Conservation (phyloP, 1,284 basidiomycete genomes). For the Ceratobasidium sp. region DNA sequence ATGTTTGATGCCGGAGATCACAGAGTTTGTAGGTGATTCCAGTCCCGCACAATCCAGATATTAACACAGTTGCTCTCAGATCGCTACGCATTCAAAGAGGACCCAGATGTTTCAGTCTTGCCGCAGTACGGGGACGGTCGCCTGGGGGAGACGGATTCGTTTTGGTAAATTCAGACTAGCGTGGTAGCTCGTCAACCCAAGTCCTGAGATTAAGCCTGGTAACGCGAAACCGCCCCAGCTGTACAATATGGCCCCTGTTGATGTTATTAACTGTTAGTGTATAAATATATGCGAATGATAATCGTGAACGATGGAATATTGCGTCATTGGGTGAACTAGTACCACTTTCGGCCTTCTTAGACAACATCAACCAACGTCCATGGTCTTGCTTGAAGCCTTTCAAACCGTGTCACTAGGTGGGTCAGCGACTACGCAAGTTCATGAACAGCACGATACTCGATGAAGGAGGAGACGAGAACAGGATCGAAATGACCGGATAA, state of each 20-base stretch:
- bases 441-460: background rate
- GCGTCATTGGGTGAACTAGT: background rate
- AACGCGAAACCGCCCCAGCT: no score
- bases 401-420: background rate
- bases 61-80: background rate
- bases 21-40: slow-evolving; percentile 3
- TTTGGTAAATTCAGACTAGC: no score
- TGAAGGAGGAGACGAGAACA: background rate
- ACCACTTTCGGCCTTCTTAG: background rate
- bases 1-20: slow-evolving; percentile 21
- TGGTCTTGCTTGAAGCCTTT: background rate
- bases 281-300: no score
- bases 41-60: background rate
- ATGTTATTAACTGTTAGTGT: no score
- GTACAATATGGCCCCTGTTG: no score
- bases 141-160: background rate
- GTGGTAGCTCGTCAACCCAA: no score
- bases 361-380: background rate
- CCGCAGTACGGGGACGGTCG: slow-evolving; percentile 38
- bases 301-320: background rate
- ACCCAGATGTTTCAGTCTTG: slow-evolving; percentile 16
- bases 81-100: slow-evolving; percentile 39
- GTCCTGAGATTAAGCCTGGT: no score
- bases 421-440: background rate
- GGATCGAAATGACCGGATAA: background rate